Percentiles rank a stretch among this genome's conserved stretches.
These are phyloP conservation scores for Xylariaceae sp. DNA, from an alignment of 2,329 filamentous ascomycete genomes.

Conservation along the genomic window DNA sequence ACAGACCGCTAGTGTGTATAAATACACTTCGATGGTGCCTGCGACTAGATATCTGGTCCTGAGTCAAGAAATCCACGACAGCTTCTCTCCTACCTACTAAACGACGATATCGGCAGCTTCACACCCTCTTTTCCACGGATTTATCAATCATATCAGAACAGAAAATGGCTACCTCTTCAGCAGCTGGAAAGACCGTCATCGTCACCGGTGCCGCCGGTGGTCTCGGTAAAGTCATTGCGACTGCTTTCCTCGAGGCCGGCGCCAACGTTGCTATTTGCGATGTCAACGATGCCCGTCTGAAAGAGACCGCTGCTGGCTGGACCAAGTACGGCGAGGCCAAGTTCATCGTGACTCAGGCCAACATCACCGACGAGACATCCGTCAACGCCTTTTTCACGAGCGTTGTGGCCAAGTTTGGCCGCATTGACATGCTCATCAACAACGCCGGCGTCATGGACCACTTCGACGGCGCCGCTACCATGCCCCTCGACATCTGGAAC, in stretches of 20 bases:
- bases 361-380: conserved; percentile 32
- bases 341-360: conserved; percentile 26
- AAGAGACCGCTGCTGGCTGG: conserved; percentile 16
- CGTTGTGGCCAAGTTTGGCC: conserved; percentile 33
- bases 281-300: conserved; percentile 29
- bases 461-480: conserved; percentile 47
- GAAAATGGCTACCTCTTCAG: conserved; percentile 13
- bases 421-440: conserved; percentile 55
- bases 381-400: conserved; percentile 30
- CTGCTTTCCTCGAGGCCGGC: conserved; percentile 31
- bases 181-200: conserved; percentile 23
- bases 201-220: conserved; percentile 34
- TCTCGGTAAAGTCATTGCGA: conserved; percentile 33
- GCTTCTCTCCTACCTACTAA: not conserved
- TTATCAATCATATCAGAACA: not conserved
- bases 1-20: no score
- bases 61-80: not conserved
- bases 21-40: not conserved
- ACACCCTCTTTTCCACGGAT: not conserved
- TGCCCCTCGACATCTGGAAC: conserved; percentile 46
- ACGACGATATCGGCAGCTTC: not conserved
- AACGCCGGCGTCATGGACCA: conserved; percentile 54
- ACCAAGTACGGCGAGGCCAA: conserved; percentile 3
- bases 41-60: not conserved
- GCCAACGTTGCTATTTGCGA: conserved; percentile 35